Percentiles rank a stretch among this genome's conserved stretches.
phyloP scores from a whole-genome alignment of 2,329 filamentous ascomycete genomes.

The Dactylellina leptospora region DNA sequence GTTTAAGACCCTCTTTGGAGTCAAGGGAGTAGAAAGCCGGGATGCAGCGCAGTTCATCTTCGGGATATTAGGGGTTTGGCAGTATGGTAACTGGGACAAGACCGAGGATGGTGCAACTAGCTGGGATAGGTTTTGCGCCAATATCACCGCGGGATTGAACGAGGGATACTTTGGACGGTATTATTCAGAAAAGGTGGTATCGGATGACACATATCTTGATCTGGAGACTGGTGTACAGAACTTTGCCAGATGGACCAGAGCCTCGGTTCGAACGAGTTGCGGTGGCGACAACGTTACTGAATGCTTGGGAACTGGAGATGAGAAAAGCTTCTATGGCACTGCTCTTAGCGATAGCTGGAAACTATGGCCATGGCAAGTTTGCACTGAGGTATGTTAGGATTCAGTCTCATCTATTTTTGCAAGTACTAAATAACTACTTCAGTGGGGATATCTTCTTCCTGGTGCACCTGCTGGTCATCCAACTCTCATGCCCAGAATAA shows the following conservation, averaged over 20 bases:
- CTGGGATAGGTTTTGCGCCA: conserved; percentile 47
- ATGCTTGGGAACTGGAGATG: conserved; percentile 17
- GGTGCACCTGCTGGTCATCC: conserved; percentile 59
- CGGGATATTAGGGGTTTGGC: conserved; percentile 18
- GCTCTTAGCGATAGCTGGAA: conserved; percentile 28
- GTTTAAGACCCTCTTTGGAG: conserved; percentile 66
- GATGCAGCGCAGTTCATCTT: conserved; percentile 35
- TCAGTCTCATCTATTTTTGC: background rate
- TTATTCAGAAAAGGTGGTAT: conserved; percentile 6
- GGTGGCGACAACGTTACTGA: conserved; percentile 5
- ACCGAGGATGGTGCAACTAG: conserved; percentile 10
- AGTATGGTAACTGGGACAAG: conserved; percentile 47
- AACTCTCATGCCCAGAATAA: conserved; percentile 64
- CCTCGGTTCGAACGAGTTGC: conserved; percentile 11
- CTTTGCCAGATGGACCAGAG: conserved; percentile 39
- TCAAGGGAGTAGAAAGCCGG: conserved; percentile 61
- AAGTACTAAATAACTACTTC: too few species aligned
- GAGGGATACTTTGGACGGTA: background rate
- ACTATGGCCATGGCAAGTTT: conserved; percentile 47
- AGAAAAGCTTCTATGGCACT: background rate
- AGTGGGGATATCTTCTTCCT: conserved; percentile 59
- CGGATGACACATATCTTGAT: conserved; percentile 4
- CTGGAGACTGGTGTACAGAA: conserved; percentile 32
- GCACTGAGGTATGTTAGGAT: conserved; percentile 32
- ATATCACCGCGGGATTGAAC: conserved; percentile 34